A percentile compares a stretch with the other conserved stretches of the same genome.
These are phyloP conservation scores for Mycena kentingensis DNA, from an alignment of 768 basidiomycete species.

Conservation along the genomic window DNA sequence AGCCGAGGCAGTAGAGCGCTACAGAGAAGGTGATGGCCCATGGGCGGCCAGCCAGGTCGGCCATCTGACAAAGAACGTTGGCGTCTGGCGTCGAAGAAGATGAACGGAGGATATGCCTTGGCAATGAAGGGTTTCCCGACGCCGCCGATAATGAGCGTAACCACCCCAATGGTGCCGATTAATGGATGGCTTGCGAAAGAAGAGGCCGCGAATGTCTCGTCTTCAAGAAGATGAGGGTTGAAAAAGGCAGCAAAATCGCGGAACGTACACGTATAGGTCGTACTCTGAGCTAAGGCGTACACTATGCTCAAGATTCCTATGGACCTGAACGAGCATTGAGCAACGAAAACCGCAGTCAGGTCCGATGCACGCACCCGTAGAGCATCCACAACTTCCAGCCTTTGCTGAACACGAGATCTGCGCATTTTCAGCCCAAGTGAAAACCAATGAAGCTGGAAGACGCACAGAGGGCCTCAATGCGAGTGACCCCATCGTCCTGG, in stretches of 20 bases:
- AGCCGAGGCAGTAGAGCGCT: constrained; percentile 44
- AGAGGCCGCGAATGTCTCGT: constrained; percentile 9
- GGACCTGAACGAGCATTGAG: neutral
- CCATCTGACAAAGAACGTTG: constrained; percentile 30
- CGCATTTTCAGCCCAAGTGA: neutral
- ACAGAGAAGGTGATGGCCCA: constrained; percentile 42
- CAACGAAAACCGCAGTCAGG: neutral
- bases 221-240: neutral
- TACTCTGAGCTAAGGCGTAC: constrained; percentile 7
- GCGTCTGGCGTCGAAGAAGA: neutral
- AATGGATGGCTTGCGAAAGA: constrained; percentile 17
- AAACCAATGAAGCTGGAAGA: neutral
- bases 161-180: constrained; percentile 19
- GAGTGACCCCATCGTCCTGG: constrained; percentile 9
- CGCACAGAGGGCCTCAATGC: constrained; percentile 24
- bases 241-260: neutral
- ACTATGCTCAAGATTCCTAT: constrained; percentile 9
- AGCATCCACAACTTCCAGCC: constrained; percentile 16
- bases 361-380: neutral
- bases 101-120: constrained; percentile 16
- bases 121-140: constrained; percentile 52
- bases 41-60: constrained; percentile 52
- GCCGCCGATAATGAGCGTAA: constrained; percentile 28
- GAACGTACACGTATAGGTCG: constrained; percentile 5
- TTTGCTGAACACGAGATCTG: constrained; percentile 8